These are phyloP conservation scores for Fonsecaea monophora DNA, from an alignment of 2,329 filamentous ascomycete species.

Conservation along the genomic window DNA sequence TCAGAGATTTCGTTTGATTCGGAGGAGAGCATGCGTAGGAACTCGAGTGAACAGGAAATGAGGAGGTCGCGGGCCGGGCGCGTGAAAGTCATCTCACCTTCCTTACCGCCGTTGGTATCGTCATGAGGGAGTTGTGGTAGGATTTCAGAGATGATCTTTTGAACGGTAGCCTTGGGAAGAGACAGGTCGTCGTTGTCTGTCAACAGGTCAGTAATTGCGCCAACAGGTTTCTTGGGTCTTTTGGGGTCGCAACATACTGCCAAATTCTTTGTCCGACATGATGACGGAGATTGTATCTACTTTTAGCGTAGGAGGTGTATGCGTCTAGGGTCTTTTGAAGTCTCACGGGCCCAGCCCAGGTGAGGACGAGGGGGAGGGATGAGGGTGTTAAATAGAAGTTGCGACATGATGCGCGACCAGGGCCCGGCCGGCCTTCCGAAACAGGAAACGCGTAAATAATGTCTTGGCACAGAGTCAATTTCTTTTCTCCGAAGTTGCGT, in stretches of 20 bases:
- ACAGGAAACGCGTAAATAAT: slow-evolving; percentile 16
- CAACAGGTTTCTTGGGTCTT: background rate
- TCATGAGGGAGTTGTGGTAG: slow-evolving; percentile 60
- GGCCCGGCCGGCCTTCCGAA: slow-evolving; percentile 10
- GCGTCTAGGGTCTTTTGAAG: background rate
- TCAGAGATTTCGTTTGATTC: slow-evolving; percentile 99
- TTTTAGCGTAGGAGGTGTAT: background rate
- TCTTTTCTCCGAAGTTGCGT: slow-evolving; percentile 4
- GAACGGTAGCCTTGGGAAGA: slow-evolving; percentile 70
- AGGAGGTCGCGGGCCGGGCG: slow-evolving; percentile 94
- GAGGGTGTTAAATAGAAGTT: slow-evolving; percentile 25
- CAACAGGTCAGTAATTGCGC: slow-evolving; percentile 15
- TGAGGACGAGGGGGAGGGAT: slow-evolving; percentile 11
- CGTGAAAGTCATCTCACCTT: slow-evolving; percentile 64
- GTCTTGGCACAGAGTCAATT: slow-evolving; percentile 25
- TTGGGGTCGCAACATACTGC: slow-evolving; percentile 35
- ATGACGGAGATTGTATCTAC: slow-evolving; percentile 13
- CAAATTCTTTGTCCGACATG: slow-evolving; percentile 65
- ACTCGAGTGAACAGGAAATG: slow-evolving; percentile 98
- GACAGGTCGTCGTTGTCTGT: slow-evolving; percentile 65
- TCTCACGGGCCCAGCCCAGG: slow-evolving; percentile 24
- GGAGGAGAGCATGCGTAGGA: slow-evolving; percentile 97
- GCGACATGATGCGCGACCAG: slow-evolving; percentile 3
- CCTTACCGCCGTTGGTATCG: slow-evolving; percentile 58
- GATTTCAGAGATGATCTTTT: slow-evolving; percentile 92